Evolutionary conservation across 371 early-diverging fungal genomes (phyloP).

Genomic region (Mucor ambiguus): DNA sequence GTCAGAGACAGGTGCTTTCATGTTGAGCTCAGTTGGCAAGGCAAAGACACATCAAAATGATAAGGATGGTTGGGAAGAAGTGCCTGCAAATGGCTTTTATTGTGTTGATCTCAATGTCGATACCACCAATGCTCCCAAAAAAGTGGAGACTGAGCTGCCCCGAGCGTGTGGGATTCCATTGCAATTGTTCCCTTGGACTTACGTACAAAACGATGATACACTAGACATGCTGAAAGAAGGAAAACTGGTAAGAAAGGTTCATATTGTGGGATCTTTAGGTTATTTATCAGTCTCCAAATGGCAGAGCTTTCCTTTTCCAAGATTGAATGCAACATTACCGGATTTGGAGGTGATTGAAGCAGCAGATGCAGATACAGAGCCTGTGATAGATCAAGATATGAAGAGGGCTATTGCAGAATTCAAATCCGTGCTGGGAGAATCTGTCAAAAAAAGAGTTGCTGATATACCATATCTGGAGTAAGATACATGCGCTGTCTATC

Average conservation of each 20-base stretch:
- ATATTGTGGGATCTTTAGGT: too few species aligned
- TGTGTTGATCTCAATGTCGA: slow-evolving; percentile 41
- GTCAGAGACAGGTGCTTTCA: slow-evolving; percentile 31
- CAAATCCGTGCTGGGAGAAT: slow-evolving; percentile 46
- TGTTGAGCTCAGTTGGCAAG: slow-evolving; percentile 61
- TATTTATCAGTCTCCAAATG: background rate
- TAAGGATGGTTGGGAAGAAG: slow-evolving; percentile 58
- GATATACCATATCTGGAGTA: slow-evolving; percentile 59
- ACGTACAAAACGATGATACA: slow-evolving; percentile 9
- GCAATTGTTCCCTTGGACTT: slow-evolving; percentile 37
- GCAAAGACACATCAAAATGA: slow-evolving; percentile 8
- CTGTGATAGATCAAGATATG: slow-evolving; percentile 35
- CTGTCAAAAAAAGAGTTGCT: slow-evolving; percentile 59
- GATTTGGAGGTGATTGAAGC: background rate
- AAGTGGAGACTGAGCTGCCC: background rate
- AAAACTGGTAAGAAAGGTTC: background rate
- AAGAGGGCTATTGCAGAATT: slow-evolving; percentile 39
- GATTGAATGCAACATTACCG: slow-evolving; percentile 49
- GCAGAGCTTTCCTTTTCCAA: slow-evolving; percentile 54
- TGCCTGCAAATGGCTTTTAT: slow-evolving; percentile 75
- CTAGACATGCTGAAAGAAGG: background rate
- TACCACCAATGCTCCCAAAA: background rate
- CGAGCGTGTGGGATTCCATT: slow-evolving; percentile 1
- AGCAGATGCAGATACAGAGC: slow-evolving; percentile 24
- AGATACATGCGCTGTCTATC: background rate